Conservation (phyloP, 257 asterid species). For the Solanum pimpinellifolium region DNA sequence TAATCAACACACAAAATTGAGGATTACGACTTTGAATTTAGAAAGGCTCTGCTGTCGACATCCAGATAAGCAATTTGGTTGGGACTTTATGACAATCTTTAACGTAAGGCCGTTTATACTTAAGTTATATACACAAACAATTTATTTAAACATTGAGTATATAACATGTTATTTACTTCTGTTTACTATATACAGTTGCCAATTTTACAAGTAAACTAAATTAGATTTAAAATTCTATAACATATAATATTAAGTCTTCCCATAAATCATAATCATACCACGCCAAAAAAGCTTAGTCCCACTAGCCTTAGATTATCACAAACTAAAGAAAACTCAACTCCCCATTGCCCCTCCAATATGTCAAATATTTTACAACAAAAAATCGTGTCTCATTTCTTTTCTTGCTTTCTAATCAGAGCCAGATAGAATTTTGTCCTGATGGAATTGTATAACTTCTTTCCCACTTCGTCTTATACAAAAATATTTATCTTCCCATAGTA, state of each 20-base stretch:
- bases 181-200: background rate
- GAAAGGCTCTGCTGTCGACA: background rate
- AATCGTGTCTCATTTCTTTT: background rate
- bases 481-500: background rate
- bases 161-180: background rate
- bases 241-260: background rate
- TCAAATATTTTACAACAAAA: background rate
- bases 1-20: background rate
- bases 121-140: background rate
- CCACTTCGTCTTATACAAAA: background rate
- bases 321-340: background rate
- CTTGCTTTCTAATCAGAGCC: background rate
- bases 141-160: background rate
- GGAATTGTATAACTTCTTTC: background rate
- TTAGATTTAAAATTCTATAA: background rate
- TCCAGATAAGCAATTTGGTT: background rate
- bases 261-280: background rate
- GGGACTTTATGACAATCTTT: background rate
- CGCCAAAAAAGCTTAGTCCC: background rate
- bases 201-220: background rate
- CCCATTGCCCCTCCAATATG: background rate
- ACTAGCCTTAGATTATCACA: background rate
- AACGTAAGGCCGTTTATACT: background rate
- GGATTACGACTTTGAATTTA: background rate
- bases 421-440: background rate